Evolutionary conservation across 2,329 filamentous ascomycete species (phyloP), one percentile per base, ranked within the genome.

Genomic region (Neoarthrinium moseri): DNA sequence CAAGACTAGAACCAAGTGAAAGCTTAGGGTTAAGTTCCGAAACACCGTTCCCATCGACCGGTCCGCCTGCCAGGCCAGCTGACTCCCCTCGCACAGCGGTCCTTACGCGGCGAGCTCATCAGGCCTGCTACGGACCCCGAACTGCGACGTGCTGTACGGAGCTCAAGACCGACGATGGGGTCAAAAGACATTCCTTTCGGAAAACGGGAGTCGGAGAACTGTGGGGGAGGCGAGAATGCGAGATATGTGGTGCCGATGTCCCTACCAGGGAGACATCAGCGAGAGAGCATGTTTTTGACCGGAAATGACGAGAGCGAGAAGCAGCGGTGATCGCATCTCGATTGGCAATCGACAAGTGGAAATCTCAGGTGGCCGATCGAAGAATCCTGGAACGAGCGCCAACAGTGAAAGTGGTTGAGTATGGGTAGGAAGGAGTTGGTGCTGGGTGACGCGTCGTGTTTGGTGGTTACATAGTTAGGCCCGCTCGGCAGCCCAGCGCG

Each of bases 1-100:
- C 83, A 87, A 91, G 61, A 78, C 87, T 88, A 35, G 66, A 82
- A 84, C 89, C 87, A 87, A 83, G 74, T 68, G 64, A 73, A 69
- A 73, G 74, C 79, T 87, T 96, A 96, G 91, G 91, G 91, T 95
- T 96, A 95, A 91, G 88, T 91, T 91, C 88, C 89, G 84, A 86
- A 51, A 70, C 73, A 70, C 73, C 74, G 75, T 81, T 85, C 80
- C 77, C 80, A 54, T 36, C 49, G 49, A 47, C 42, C 51, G 48
- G 49, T 49, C 59, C 42, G 40, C 70, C 70, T 72, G 66, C 63
- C 63, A 61, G 63, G 60, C 67, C 66, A 69, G 71, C 65, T 68
- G 64, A 62, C 64, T 63, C 61, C 57, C 58, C 61, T 59, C 60
- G 53, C 61, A 68, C 65, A 60, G 66, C 64, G 54, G 63, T 68